Percentiles rank a stretch among this genome's conserved stretches.
Conservation (phyloP, 2,329 filamentous ascomycete species). For the Harringtonia lauricola region DNA sequence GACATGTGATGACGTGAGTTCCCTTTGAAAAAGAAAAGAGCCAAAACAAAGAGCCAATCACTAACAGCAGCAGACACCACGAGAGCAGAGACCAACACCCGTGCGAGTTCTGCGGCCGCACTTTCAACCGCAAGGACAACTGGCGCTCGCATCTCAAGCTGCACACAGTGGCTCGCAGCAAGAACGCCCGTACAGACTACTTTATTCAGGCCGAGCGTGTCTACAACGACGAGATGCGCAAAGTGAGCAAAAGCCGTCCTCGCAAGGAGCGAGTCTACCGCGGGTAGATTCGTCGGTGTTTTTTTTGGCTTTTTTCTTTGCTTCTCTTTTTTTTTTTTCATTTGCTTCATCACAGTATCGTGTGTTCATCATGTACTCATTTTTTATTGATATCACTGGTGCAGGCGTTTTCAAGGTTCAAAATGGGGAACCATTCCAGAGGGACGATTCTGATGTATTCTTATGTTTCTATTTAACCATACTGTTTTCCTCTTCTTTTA, state of each 20-base stretch:
- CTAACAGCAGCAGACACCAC: slow-evolving; percentile 11
- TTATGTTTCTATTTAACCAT: too few relatives aligned
- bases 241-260: slow-evolving; percentile 10
- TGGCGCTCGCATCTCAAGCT: slow-evolving; percentile 25
- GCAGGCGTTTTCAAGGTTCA: too few relatives aligned
- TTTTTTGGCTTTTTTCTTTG: too few relatives aligned
- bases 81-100: slow-evolving; percentile 19
- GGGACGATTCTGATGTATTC: too few relatives aligned
- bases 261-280: slow-evolving; percentile 6
- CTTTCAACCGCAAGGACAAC: slow-evolving; percentile 28
- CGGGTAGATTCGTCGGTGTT: too few relatives aligned
- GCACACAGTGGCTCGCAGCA: slow-evolving; percentile 20
- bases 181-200: slow-evolving; percentile 21
- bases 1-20: slow-evolving; percentile 40
- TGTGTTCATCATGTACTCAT: too few relatives aligned
- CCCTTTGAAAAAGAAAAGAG: too few relatives aligned
- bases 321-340: neutral
- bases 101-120: slow-evolving; percentile 29
- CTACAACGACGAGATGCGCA: slow-evolving; percentile 13
- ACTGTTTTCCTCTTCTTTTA: too few relatives aligned
- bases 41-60: too few relatives aligned
- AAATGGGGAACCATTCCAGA: too few relatives aligned
- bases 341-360: too few relatives aligned
- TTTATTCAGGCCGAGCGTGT: slow-evolving; percentile 16
- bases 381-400: neutral